Evolutionary conservation across 306 rosid genomes (phyloP), one percentile per base, ranked within the genome.

Genomic region (Rubus idaeus): DNA sequence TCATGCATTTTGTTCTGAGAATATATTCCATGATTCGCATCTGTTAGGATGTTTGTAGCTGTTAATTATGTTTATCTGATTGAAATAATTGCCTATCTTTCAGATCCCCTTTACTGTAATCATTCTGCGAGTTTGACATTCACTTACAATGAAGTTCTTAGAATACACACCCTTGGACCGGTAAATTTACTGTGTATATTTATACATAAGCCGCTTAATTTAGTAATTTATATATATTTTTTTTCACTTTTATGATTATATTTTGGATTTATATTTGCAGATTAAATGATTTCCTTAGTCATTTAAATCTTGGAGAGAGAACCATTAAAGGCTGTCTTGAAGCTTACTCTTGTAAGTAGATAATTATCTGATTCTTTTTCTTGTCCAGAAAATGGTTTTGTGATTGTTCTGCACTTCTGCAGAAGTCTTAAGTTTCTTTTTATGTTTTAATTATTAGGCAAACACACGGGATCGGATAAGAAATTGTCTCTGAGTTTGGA

Each of bases 401-500:
- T 67, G 18, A 41, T 62, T 83, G 67, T 62, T 74, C 46, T 67
- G 35, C 35, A 0, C 35, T 30, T 30, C 35, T 71, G 53, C 78
- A 37, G 73, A 64, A 74, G 76, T 37, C 70, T 51, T 51, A 50
- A 67, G 30, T 78, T 42, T 75, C 18, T 6, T 30, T 63, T 52
- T 10, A 50, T 51, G 56, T 80, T 68, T 52, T 53, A 75, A 73
- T 65, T 35, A 60, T 3, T 77, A 95, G 99, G 99, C 79, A 95
- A 95, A 85, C 97, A 92, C 79, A 90, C 97, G 5, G 99, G 97
- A 78, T 72, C 88, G 2, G 99, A 95, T 82, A 95, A 95, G 86
- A 95, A 95, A 83, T 84, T 89, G 73, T 95, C 97, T 53, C 79
- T 91, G 78, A 92, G 99, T 83, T 86, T 95, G 94, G 93, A 93